Evolutionary conservation across 306 rosid species (phyloP).

Genomic region (Hippophae tibetana): DNA sequence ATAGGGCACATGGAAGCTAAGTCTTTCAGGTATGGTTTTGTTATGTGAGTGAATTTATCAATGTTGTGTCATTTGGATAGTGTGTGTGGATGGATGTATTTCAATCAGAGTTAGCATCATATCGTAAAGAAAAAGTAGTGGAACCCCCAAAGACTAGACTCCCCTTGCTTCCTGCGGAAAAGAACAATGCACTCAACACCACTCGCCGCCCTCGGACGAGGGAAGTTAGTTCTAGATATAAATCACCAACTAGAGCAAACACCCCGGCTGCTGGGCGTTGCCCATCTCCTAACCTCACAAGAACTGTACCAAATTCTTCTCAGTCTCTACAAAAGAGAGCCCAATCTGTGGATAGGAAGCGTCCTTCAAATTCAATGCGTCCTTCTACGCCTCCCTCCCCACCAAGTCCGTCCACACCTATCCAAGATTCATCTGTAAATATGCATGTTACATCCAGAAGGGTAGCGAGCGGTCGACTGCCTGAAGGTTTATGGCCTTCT

Average conservation of each 20-base stretch:
- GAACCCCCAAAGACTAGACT: slow-evolving; percentile 31
- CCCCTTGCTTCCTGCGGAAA: slow-evolving; percentile 66
- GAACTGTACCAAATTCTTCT: slow-evolving; percentile 43
- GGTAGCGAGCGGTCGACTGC: slow-evolving; percentile 30
- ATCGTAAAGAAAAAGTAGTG: slow-evolving; percentile 43
- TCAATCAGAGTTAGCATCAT: slow-evolving; percentile 58
- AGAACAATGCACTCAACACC: slow-evolving; percentile 55
- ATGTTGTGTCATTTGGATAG: slow-evolving; percentile 66
- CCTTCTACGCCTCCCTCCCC: slow-evolving; percentile 86
- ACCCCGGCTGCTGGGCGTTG: slow-evolving; percentile 44
- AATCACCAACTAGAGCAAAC: slow-evolving; percentile 53
- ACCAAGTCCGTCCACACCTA: slow-evolving; percentile 60
- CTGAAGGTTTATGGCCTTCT: slow-evolving; percentile 86
- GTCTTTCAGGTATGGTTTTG: slow-evolving; percentile 28
- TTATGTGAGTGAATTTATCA: slow-evolving; percentile 43
- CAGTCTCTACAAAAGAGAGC: slow-evolving; percentile 59
- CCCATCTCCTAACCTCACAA: slow-evolving; percentile 64
- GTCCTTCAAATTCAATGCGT: slow-evolving; percentile 30
- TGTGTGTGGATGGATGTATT: slow-evolving; percentile 76
- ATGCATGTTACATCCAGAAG: slow-evolving; percentile 41
- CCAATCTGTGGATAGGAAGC: slow-evolving; percentile 65
- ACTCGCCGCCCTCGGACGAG: slow-evolving; percentile 38
- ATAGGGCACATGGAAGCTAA: slow-evolving; percentile 29
- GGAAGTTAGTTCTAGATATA: slow-evolving; percentile 63
- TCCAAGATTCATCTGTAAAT: slow-evolving; percentile 44